Evolutionary conservation across 371 early-diverging fungal species (phyloP).

Genomic region (Choanephora cucurbitarum): DNA sequence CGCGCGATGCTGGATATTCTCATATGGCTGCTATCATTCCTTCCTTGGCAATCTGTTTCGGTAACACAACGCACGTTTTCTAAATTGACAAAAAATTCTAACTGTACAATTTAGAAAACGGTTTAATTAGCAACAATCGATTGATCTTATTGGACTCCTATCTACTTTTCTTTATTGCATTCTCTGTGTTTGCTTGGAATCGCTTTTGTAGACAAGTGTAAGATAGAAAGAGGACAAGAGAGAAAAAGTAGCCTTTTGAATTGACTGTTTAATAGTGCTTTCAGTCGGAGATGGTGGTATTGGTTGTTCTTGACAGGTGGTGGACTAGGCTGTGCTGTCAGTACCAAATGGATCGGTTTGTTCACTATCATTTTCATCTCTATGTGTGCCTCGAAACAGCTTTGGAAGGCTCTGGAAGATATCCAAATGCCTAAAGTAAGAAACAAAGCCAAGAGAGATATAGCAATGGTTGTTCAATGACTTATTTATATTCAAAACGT

Average conservation of each 20-base stretch:
- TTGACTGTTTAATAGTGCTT: constrained; percentile 62
- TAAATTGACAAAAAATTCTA: constrained; percentile 9
- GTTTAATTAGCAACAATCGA: constrained; percentile 86
- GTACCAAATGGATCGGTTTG: constrained; percentile 92
- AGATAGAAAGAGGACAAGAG: too few species aligned
- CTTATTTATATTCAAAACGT: too few species aligned
- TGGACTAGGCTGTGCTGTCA: constrained; percentile 66
- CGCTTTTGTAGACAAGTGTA: constrained; percentile 67
- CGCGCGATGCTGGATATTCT: constrained; percentile 76
- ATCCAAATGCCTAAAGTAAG: constrained; percentile 56
- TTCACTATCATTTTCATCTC: constrained; percentile 88
- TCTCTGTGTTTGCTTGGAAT: constrained; percentile 76
- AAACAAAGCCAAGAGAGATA: too few species aligned
- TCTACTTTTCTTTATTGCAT: constrained; percentile 81
- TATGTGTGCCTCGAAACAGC: constrained; percentile 78
- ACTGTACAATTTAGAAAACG: constrained; percentile 69
- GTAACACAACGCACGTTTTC: constrained; percentile 35
- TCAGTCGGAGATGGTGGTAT: constrained; percentile 66
- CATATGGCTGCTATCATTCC: constrained; percentile 68
- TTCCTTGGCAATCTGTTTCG: constrained; percentile 70
- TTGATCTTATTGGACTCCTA: constrained; percentile 90
- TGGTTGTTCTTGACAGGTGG: constrained; percentile 78
- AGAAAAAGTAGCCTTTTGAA: too few species aligned
- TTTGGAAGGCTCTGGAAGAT: constrained; percentile 88
- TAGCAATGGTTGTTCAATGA: too few species aligned